A percentile compares a stretch with the other conserved stretches of the same genome.
phyloP scores from a whole-genome alignment of 345 rosid species.

The Eucalyptus camaldulensis region DNA sequence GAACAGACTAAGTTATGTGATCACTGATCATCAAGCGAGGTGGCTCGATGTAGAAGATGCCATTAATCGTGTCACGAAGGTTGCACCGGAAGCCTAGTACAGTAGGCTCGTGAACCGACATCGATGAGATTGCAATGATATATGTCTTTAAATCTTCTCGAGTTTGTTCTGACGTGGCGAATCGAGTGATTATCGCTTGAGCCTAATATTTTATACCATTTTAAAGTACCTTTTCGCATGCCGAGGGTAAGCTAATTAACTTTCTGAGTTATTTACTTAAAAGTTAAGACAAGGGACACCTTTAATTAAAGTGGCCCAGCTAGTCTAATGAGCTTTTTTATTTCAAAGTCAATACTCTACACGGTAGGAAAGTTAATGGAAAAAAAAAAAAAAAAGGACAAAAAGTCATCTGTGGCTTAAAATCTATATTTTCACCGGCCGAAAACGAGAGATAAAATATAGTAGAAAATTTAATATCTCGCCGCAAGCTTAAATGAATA shows the following conservation, averaged over 20 bases:
- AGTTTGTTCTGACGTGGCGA: background rate
- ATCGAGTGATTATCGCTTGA: background rate
- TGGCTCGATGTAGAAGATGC: background rate
- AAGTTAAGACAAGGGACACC: background rate
- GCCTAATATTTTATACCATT: background rate
- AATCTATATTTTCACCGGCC: background rate
- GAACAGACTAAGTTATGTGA: background rate
- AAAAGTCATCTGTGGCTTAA: background rate
- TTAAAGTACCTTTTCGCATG: background rate
- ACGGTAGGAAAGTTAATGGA: background rate
- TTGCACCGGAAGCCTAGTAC: background rate
- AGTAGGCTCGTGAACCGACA: background rate
- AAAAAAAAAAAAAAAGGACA: background rate
- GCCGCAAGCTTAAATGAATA: background rate
- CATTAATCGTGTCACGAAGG: background rate
- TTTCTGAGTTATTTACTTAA: background rate
- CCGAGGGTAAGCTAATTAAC: background rate
- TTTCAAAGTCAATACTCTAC: background rate
- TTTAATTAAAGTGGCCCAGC: background rate
- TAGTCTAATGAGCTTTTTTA: background rate
- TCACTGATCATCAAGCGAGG: background rate
- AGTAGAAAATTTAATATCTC: background rate
- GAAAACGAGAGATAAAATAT: background rate
- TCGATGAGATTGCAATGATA: background rate
- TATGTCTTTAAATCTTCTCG: background rate